Percentiles rank a stretch among this genome's conserved stretches.
Evolutionary conservation across 805 yeast species (phyloP).

Genomic region (Candida wancherniae): DNA sequence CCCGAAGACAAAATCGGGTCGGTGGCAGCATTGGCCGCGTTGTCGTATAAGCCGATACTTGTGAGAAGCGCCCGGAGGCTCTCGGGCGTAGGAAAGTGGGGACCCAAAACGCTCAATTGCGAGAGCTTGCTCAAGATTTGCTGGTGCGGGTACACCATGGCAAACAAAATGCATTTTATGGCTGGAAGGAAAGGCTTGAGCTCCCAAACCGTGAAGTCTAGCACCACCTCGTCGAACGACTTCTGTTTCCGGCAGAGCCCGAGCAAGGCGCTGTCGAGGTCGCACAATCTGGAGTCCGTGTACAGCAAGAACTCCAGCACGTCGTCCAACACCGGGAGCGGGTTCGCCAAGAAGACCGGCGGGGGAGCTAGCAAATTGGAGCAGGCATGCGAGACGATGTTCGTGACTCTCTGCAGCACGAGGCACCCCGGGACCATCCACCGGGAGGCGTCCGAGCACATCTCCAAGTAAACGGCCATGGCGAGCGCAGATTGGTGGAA

Average conservation of each 20-base stretch:
- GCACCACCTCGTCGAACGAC: conserved; percentile 22
- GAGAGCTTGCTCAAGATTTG: conserved; percentile 10
- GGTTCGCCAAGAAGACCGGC: conserved; percentile 22
- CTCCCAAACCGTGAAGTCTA: conserved; percentile 29
- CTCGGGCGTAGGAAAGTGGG: conserved; percentile 5
- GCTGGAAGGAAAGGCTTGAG: conserved; percentile 22
- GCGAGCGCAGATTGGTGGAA: conserved; percentile 27
- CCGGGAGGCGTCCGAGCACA: conserved; percentile 19
- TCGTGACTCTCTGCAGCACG: conserved; percentile 13
- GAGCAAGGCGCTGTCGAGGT: conserved; percentile 4
- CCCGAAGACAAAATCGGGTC: conserved; percentile 28
- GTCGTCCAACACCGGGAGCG: conserved; percentile 15
- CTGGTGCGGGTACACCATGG: conserved; percentile 31
- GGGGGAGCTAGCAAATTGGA: conserved; percentile 26
- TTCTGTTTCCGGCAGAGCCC: neutral
- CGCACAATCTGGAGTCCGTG: conserved; percentile 6
- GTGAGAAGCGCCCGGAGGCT: conserved; percentile 14
- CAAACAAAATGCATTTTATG: conserved; percentile 27
- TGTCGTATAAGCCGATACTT: conserved; percentile 21
- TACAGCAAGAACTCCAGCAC: conserved; percentile 12
- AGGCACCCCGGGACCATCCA: conserved; percentile 25
- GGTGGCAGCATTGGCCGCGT: conserved; percentile 19
- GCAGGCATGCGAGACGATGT: conserved; percentile 16
- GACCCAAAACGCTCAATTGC: conserved; percentile 4
- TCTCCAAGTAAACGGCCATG: conserved; percentile 24